Conservation (phyloP, 495 filamentous ascomycete genomes). For the Xylaria scruposa region DNA sequence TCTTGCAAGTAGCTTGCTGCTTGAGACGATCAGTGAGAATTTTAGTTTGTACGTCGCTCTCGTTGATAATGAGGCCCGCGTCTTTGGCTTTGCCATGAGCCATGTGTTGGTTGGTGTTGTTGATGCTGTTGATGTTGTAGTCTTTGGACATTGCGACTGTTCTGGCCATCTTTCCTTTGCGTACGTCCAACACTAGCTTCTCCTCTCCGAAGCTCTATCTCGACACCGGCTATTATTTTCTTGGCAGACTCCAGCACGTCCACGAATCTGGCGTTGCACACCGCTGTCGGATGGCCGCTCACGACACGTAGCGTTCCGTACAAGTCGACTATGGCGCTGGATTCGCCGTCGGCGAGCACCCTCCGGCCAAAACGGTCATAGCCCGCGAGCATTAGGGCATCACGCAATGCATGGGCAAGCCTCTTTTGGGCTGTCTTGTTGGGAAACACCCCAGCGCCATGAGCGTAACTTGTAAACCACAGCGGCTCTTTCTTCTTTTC, state of each 20-base stretch:
- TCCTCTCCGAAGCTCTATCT: slow-evolving; percentile 10
- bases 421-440: slow-evolving; percentile 58
- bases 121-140: neutral
- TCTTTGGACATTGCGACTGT: neutral
- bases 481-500: slow-evolving; percentile 45
- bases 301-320: slow-evolving; percentile 41
- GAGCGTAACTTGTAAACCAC: slow-evolving; percentile 53
- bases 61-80: neutral
- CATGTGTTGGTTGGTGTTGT: neutral
- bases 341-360: slow-evolving; percentile 23
- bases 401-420: slow-evolving; percentile 58
- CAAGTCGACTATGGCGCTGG: slow-evolving; percentile 29
- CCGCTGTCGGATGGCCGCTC: slow-evolving; percentile 11
- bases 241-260: slow-evolving; percentile 31
- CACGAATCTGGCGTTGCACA: slow-evolving; percentile 33
- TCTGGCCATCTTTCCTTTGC: neutral
- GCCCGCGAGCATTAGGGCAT: slow-evolving; percentile 62
- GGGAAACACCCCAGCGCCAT: slow-evolving; percentile 56
- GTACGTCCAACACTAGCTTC: no score
- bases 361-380: slow-evolving; percentile 60
- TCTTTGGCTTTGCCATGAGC: neutral
- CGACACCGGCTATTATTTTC: slow-evolving; percentile 26
- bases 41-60: neutral
- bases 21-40: neutral
- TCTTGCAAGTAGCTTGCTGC: neutral